These are phyloP conservation scores for Blastobotrys proliferans DNA, from an alignment of 1,139 yeast species.

Conservation along the genomic window DNA sequence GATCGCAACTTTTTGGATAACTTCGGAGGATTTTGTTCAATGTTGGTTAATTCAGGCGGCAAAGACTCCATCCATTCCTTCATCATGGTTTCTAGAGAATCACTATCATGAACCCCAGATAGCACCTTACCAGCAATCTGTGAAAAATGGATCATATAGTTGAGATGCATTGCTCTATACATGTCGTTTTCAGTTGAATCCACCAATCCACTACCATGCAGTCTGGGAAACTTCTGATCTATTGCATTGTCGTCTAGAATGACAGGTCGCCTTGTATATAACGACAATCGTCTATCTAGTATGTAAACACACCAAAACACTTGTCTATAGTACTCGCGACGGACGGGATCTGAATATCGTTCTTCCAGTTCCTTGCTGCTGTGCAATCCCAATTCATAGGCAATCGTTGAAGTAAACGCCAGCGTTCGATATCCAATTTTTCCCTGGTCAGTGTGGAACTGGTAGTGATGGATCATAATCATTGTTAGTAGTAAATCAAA, in stretches of 20 bases:
- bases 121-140: constrained; percentile 21
- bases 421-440: constrained; percentile 24
- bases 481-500: constrained; percentile 18
- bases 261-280: constrained; percentile 25
- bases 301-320: constrained; percentile 28
- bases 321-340: constrained; percentile 21
- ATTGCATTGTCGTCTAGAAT: constrained; percentile 26
- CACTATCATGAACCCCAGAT: constrained; percentile 10
- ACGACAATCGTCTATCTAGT: constrained; percentile 25
- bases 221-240: constrained; percentile 23
- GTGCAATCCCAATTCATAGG: constrained; percentile 27
- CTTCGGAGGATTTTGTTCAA: constrained; percentile 12
- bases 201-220: constrained; percentile 10
- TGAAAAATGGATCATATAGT: constrained; percentile 26
- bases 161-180: constrained; percentile 23
- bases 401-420: constrained; percentile 24
- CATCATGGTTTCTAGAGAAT: constrained; percentile 18
- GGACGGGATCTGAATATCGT: constrained; percentile 16
- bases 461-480: constrained; percentile 26
- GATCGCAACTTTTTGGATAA: constrained; percentile 24
- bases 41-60: constrained; percentile 21
- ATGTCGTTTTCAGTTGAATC: constrained; percentile 21
- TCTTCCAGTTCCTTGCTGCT: constrained; percentile 18
- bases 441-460: constrained; percentile 27
- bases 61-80: constrained; percentile 21